Evolutionary conservation across 208 protist genomes (phyloP).

Genomic region (Acanthamoeba castellanii): DNA sequence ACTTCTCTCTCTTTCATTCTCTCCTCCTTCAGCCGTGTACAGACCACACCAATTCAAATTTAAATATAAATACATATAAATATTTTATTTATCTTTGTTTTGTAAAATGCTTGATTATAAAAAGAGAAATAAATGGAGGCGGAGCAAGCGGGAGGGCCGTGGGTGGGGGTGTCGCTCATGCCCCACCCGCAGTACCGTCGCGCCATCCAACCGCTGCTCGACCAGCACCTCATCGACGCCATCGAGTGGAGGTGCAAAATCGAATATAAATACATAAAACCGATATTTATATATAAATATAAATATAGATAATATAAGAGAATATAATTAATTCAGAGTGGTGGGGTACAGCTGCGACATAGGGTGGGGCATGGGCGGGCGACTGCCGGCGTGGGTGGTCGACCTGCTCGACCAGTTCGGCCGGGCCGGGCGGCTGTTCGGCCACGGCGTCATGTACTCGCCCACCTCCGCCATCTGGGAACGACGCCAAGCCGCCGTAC

Average conservation of each 20-base stretch:
- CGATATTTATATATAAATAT: no score
- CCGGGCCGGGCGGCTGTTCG: background rate
- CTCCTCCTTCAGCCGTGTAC: no score
- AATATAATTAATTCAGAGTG: no score
- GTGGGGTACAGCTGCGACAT: background rate
- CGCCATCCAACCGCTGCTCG: conserved; percentile 7
- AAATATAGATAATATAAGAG: no score
- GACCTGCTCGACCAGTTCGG: background rate
- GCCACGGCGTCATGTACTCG: conserved; percentile 52
- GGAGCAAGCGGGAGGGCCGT: background rate
- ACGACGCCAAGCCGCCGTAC: conserved; percentile 5
- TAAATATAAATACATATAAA: background rate
- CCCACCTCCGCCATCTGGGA: conserved; percentile 30
- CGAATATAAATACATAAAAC: no score
- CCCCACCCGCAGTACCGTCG: background rate
- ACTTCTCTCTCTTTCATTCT: background rate
- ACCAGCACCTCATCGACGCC: conserved; percentile 17
- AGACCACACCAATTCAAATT: no score
- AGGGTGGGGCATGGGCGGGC: conserved; percentile 37
- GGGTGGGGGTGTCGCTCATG: conserved; percentile 52
- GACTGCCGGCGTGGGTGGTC: background rate
- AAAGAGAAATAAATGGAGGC: background rate
- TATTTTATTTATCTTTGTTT: background rate
- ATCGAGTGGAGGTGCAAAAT: conserved; percentile 58
- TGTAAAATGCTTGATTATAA: background rate